These are phyloP conservation scores for Sarocladium oryzae DNA, from an alignment of 2,329 filamentous ascomycete species.

Conservation along the genomic window DNA sequence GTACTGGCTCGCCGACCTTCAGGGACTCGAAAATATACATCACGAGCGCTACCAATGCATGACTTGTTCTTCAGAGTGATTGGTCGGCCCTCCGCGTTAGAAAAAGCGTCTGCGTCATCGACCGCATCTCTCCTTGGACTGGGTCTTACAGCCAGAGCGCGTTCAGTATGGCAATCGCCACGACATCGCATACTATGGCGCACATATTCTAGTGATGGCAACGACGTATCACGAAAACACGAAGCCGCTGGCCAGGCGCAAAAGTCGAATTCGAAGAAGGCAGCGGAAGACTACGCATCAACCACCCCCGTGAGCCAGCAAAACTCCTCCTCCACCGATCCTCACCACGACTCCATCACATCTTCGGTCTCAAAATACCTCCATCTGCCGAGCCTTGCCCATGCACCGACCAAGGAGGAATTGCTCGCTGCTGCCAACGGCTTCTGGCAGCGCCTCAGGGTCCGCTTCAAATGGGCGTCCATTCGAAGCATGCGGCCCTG, in stretches of 20 bases:
- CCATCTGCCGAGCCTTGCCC: conserved; percentile 62
- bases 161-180: not conserved
- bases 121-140: not conserved
- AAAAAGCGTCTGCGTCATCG: conserved; percentile 1
- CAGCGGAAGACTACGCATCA: not conserved
- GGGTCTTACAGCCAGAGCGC: not conserved
- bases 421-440: conserved; percentile 84
- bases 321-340: not conserved
- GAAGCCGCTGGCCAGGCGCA: not conserved
- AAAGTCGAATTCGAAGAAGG: not conserved
- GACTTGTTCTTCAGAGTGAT: not conserved
- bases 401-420: conserved; percentile 89
- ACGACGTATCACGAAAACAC: not conserved
- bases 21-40: not conserved
- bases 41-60: not conserved
- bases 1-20: too few relatives aligned
- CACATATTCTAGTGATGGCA: not conserved
- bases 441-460: conserved; percentile 83
- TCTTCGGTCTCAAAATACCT: conserved; percentile 53
- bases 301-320: not conserved
- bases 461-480: conserved; percentile 96
- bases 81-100: not conserved
- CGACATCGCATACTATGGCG: not conserved
- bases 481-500: conserved; percentile 91
- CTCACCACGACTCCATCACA: conserved; percentile 33